Percentiles rank a stretch among this genome's conserved stretches.
These are phyloP conservation scores for Sicyos edulis DNA, from an alignment of 306 rosid genomes.

Conservation along the genomic window DNA sequence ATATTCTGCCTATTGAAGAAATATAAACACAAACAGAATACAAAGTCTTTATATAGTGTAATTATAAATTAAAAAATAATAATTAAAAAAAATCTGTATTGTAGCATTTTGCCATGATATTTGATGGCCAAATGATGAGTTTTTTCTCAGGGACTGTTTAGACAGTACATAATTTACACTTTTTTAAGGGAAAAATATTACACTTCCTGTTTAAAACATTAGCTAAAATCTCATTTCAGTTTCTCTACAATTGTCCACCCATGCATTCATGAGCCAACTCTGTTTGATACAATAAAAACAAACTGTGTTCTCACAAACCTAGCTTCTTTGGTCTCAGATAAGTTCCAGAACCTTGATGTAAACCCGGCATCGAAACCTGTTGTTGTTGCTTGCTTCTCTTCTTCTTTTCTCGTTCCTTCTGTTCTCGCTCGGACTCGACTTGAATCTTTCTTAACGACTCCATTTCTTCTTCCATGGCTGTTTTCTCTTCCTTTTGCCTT, in stretches of 20 bases:
- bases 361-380: conserved; percentile 65
- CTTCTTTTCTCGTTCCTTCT: conserved; percentile 49
- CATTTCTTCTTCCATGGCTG: conserved; percentile 98
- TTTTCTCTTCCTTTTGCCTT: conserved; percentile 81
- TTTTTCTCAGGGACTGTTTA: neutral
- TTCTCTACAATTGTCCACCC: too few species aligned
- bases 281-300: neutral
- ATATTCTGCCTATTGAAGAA: too few species aligned
- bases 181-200: neutral
- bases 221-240: neutral
- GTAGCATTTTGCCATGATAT: neutral
- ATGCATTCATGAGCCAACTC: too few species aligned
- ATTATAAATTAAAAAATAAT: too few species aligned
- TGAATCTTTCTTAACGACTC: conserved; percentile 77
- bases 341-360: conserved; percentile 68
- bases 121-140: neutral
- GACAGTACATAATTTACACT: neutral
- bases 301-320: conserved; percentile 44
- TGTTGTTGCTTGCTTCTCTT: conserved; percentile 67
- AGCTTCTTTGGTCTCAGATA: conserved; percentile 75
- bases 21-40: too few species aligned
- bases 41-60: neutral
- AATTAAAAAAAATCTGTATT: too few species aligned
- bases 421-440: conserved; percentile 54
- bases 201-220: neutral